These are phyloP conservation scores for Yarrowia galli DNA, from an alignment of 1,139 yeast genomes.

Conservation along the genomic window DNA sequence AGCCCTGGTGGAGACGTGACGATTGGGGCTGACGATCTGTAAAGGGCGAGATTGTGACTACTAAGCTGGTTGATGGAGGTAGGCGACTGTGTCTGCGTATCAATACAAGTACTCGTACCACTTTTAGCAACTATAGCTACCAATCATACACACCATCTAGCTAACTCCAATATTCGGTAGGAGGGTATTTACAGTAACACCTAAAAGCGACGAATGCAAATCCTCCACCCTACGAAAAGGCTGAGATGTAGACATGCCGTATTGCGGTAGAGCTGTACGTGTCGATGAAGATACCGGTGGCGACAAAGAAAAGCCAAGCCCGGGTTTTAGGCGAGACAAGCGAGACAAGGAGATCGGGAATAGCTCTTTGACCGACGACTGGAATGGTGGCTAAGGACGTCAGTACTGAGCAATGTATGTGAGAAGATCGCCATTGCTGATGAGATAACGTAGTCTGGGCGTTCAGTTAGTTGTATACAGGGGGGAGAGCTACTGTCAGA, in stretches of 20 bases:
- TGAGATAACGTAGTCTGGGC: too few species aligned
- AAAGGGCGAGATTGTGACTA: too few species aligned
- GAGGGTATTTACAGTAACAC: not conserved
- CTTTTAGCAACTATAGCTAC: not conserved
- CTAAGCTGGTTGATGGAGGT: too few species aligned
- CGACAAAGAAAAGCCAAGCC: not conserved
- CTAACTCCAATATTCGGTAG: not conserved
- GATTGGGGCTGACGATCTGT: not conserved
- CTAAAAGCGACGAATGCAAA: not conserved
- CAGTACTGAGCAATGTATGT: too few species aligned
- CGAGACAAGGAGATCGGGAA: not conserved
- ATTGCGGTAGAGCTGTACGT: not conserved
- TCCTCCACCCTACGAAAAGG: constrained; percentile 11
- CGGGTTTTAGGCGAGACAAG: not conserved
- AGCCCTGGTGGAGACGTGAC: constrained; percentile 2
- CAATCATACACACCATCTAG: too few species aligned
- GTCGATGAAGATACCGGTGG: not conserved
- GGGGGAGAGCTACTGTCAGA: too few species aligned
- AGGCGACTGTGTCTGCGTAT: too few species aligned
- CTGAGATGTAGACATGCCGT: not conserved
- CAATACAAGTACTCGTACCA: too few species aligned
- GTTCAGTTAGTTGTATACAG: too few species aligned
- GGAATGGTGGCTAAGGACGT: too few species aligned
- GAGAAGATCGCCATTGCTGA: too few species aligned
- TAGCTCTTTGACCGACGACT: not conserved